These are phyloP conservation scores for Geoglossum cookeanum DNA, from an alignment of 2,329 filamentous ascomycete genomes.

Conservation along the genomic window DNA sequence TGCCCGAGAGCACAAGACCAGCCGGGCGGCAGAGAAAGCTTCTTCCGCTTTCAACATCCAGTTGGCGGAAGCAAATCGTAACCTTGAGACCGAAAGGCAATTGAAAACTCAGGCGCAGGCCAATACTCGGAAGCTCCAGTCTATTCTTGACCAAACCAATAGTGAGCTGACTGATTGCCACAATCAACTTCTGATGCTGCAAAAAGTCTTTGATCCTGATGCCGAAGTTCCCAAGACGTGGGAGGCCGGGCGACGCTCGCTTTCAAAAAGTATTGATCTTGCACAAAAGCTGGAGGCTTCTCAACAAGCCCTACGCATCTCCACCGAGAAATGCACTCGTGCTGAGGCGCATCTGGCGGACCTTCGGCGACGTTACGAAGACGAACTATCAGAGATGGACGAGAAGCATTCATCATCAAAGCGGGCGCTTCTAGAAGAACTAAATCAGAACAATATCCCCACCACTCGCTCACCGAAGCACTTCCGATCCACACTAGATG, in stretches of 20 bases:
- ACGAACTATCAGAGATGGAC: slow-evolving; percentile 48
- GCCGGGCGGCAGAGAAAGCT: slow-evolving; percentile 74
- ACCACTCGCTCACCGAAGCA: slow-evolving; percentile 55
- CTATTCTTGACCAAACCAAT: slow-evolving; percentile 59
- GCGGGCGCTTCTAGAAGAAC: slow-evolving; percentile 68
- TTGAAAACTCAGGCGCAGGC: slow-evolving; percentile 68
- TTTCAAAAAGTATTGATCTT: slow-evolving; percentile 50
- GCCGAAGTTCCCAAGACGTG: slow-evolving; percentile 45
- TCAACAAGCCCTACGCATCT: slow-evolving; percentile 73
- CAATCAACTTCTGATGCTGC: slow-evolving; percentile 59
- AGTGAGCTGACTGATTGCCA: slow-evolving; percentile 66
- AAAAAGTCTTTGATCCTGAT: slow-evolving; percentile 73
- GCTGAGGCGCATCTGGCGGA: slow-evolving; percentile 71
- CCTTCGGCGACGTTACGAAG: slow-evolving; percentile 52
- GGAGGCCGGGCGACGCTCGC: slow-evolving; percentile 49
- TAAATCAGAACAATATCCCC: slow-evolving; percentile 64
- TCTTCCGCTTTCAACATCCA: slow-evolving; percentile 65
- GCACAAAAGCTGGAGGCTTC: slow-evolving; percentile 71
- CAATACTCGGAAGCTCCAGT: slow-evolving; percentile 65
- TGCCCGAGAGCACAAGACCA: slow-evolving; percentile 72
- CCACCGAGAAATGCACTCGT: slow-evolving; percentile 59
- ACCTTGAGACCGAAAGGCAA: slow-evolving; percentile 77
- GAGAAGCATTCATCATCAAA: slow-evolving; percentile 40
- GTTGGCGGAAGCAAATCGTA: slow-evolving; percentile 73
- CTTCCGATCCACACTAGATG: slow-evolving; percentile 40